Percentiles rank a stretch among this genome's conserved stretches.
Evolutionary conservation across 176 grass and related monocot genomes (phyloP).

Genomic region (barley (Hordeum vulgare)): DNA sequence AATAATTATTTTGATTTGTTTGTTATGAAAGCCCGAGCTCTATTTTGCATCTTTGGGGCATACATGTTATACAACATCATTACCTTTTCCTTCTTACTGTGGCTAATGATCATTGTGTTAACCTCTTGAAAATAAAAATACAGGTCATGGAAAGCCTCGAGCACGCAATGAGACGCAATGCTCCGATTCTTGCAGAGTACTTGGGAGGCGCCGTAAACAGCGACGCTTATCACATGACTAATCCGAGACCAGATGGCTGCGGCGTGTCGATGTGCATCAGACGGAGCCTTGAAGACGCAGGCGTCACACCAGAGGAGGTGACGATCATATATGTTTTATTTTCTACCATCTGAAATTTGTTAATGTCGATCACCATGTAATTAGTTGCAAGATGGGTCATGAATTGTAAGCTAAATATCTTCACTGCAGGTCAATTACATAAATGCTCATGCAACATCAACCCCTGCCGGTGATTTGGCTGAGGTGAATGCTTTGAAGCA

Average conservation of each 20-base stretch:
- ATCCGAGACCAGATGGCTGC: conserved; percentile 39
- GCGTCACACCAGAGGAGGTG: conserved; percentile 57
- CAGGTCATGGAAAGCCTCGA: conserved; percentile 53
- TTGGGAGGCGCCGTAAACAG: conserved; percentile 48
- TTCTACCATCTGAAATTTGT: not conserved
- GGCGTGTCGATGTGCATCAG: conserved; percentile 37
- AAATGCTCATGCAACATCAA: conserved; percentile 65
- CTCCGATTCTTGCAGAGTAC: conserved; percentile 42
- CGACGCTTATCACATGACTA: conserved; percentile 52
- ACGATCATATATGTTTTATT: not conserved
- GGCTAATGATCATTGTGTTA: not conserved
- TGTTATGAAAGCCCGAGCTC: not conserved
- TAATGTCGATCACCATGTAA: not conserved
- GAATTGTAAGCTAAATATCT: not conserved
- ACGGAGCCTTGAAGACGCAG: conserved; percentile 44
- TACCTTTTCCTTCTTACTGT: not conserved
- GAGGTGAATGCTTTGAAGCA: conserved; percentile 40
- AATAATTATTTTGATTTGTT: not conserved
- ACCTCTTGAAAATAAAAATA: not conserved
- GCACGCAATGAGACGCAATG: not conserved
- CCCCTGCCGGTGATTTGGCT: conserved; percentile 32
- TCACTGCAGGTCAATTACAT: conserved; percentile 49
- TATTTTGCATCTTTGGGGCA: not conserved
- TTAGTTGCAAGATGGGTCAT: not conserved
- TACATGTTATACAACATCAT: not conserved